These are phyloP conservation scores for Spiromastix sp. DNA, from an alignment of 2,329 filamentous ascomycete genomes.

Conservation along the genomic window DNA sequence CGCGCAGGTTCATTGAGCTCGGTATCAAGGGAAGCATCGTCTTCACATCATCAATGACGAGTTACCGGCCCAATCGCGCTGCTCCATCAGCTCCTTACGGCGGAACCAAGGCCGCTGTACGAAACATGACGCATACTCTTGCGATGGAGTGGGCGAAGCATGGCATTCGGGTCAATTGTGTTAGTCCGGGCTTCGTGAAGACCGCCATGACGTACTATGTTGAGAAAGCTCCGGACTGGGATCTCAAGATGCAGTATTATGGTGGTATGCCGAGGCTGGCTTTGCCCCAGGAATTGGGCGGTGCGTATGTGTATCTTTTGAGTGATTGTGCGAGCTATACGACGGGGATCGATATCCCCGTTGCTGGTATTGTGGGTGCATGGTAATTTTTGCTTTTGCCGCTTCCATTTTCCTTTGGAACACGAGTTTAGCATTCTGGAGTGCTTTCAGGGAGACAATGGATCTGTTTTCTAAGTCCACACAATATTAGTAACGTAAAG, in stretches of 20 bases:
- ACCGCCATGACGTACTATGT: conserved; percentile 42
- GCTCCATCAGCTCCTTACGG: conserved; percentile 42
- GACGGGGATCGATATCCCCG: too few species aligned
- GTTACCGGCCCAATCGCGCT: conserved; percentile 39
- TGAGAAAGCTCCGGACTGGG: conserved; percentile 44
- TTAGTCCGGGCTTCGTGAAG: conserved; percentile 37
- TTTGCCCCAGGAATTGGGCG: conserved; percentile 43
- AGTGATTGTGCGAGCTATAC: too few species aligned
- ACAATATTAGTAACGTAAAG: too few species aligned
- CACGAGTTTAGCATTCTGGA: too few species aligned
- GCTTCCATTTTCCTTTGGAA: too few species aligned
- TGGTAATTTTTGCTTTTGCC: too few species aligned
- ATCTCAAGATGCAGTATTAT: conserved; percentile 48
- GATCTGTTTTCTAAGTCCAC: too few species aligned
- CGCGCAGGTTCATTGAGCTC: conserved; percentile 30
- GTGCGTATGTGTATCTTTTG: conserved; percentile 48
- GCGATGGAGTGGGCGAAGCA: conserved; percentile 42
- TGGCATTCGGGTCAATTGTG: conserved; percentile 37
- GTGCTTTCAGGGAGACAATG: too few species aligned
- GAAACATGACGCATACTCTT: conserved; percentile 22
- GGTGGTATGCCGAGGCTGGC: conserved; percentile 47
- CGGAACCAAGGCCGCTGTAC: conserved; percentile 34
- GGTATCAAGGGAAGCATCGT: conserved; percentile 30
- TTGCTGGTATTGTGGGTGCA: too few species aligned
- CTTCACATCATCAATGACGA: conserved; percentile 40